Evolutionary conservation across 2,329 filamentous ascomycete species (phyloP).

Genomic region (Phyllosticta citribraziliensis): DNA sequence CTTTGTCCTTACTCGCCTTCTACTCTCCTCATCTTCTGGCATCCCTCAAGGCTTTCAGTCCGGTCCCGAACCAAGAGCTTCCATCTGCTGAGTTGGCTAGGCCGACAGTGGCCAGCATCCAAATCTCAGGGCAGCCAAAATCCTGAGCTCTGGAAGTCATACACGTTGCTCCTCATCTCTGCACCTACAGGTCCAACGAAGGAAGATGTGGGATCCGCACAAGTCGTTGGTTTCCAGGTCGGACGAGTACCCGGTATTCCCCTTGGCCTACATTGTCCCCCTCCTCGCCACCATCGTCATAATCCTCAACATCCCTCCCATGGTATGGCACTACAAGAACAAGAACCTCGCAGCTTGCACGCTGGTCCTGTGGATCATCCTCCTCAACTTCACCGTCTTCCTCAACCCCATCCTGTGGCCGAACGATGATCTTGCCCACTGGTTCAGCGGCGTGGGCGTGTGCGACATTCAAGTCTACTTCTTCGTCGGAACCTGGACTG

Average conservation of each 20-base stretch:
- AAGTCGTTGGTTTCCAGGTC: background rate
- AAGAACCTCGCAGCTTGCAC: conserved; percentile 50
- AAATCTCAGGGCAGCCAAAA: background rate
- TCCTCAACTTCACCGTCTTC: conserved; percentile 49
- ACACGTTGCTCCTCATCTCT: background rate
- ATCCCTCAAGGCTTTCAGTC: background rate
- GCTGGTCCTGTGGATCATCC: conserved; percentile 46
- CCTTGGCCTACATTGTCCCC: conserved; percentile 35
- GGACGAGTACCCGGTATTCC: conserved; percentile 18
- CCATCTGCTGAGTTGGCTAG: background rate
- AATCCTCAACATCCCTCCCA: conserved; percentile 45
- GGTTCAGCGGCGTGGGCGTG: conserved; percentile 50
- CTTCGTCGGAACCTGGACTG: conserved; percentile 43
- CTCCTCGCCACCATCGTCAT: conserved; percentile 41
- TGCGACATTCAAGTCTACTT: conserved; percentile 58
- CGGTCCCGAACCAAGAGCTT: background rate
- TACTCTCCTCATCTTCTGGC: background rate
- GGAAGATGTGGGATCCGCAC: background rate
- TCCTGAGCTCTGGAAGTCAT: background rate
- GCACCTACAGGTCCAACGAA: background rate
- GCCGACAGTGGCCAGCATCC: background rate
- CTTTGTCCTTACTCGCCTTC: background rate
- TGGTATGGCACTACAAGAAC: conserved; percentile 51
- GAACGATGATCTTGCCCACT: conserved; percentile 42
- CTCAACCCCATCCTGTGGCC: conserved; percentile 58